Evolutionary conservation across 257 asterid genomes (phyloP), one percentile per base, ranked within the genome.

Genomic region (Cynanchum wilfordii): DNA sequence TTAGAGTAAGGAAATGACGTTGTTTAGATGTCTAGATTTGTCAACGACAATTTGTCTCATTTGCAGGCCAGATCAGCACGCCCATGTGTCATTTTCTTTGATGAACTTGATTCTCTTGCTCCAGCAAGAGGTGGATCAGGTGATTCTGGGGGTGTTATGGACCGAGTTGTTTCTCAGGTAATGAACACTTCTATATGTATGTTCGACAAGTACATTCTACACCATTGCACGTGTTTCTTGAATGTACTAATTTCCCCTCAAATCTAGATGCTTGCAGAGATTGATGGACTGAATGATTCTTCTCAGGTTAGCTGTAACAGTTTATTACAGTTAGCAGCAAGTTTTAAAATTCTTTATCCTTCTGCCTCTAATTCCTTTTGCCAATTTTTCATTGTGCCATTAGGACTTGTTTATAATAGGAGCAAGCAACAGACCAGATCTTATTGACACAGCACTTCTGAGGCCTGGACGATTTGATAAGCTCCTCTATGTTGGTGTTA

Each of bases 41-140:
- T 66, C 60, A 79, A 67, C 72, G 73, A 20, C 51, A 27, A n/a
- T 12, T 33, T 71, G 50, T 55, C 66, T 79, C 56, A 2, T 66
- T 76, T 82, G 78, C 75, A 95, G 99, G 98, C 99, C 79, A 89
- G 99, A 79, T 89, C 97, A 73, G 98, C 97, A 76, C 96, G 99
- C 49, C 98, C 98, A 22, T 95, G 98, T 80, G 97, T 95, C 75
- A 95, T 95, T 78, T 95, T 95, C 85, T 95, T 95, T 50, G 98
- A 94, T 73, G 98, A 95, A 79, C 99, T 95, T 24, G 99, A 95
- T 77, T 95, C 98, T 7, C 98, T 95, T 81, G 98, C 97, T 79
- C 99, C 99, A 27, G 97, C 98, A 70, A 87, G 99, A 78, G 99
- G 99, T 50, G 99, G 93, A 73, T 88, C 98, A 80, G 98, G 99